These are phyloP conservation scores for Urtica urens DNA, from an alignment of 306 rosid species.

Conservation along the genomic window DNA sequence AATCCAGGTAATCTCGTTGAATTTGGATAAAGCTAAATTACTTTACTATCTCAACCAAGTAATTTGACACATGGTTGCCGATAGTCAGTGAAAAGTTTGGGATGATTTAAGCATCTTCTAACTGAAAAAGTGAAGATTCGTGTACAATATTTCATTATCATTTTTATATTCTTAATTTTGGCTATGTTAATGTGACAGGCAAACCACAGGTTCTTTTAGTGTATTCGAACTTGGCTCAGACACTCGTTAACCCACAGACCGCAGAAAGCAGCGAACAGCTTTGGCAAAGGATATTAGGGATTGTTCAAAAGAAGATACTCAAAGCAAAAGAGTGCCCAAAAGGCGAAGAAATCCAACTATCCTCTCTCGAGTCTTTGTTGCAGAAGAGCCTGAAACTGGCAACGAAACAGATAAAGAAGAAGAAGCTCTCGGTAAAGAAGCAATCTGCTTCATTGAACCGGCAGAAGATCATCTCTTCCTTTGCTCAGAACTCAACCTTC, in stretches of 20 bases:
- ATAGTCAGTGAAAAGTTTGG: too few species aligned
- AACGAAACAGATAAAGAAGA: constrained; percentile 62
- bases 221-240: constrained; percentile 60
- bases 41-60: too few species aligned
- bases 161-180: background rate
- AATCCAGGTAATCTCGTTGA: constrained; percentile 70
- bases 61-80: too few species aligned
- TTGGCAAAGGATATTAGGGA: constrained; percentile 88
- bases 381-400: constrained; percentile 73
- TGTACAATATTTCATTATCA: background rate
- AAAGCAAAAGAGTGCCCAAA: constrained; percentile 72
- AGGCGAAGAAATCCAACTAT: constrained; percentile 58
- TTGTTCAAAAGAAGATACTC: constrained; percentile 63
- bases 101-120: too few species aligned
- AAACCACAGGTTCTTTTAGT: constrained; percentile 72
- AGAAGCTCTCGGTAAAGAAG: constrained; percentile 52
- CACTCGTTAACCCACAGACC: constrained; percentile 59
- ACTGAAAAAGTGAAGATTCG: background rate
- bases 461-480: constrained; percentile 56
- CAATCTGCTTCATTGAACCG: constrained; percentile 50
- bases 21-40: too few species aligned
- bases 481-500: constrained; percentile 70
- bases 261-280: constrained; percentile 90
- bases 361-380: constrained; percentile 62
- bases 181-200: constrained; percentile 32